Percentiles rank a stretch among this genome's conserved stretches.
Evolutionary conservation across 2,329 filamentous ascomycete genomes (phyloP).

Genomic region (Ambrosiella beaveri): DNA sequence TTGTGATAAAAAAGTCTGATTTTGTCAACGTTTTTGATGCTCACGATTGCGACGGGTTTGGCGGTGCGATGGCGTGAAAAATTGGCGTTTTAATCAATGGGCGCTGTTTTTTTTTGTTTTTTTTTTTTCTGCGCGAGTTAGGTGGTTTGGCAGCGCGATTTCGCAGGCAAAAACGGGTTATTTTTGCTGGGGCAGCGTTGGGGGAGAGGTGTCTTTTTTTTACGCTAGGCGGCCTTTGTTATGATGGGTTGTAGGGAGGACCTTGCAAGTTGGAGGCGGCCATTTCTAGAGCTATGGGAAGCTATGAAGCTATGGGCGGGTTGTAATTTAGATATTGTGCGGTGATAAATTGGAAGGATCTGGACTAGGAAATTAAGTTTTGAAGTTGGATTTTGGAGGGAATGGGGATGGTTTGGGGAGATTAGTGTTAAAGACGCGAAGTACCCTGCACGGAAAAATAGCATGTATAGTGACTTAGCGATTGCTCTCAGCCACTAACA

Average conservation of each 20-base stretch:
- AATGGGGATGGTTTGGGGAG: too few species aligned
- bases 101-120: slow-evolving; percentile 2
- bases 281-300: neutral
- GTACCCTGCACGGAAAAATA: neutral
- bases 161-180: neutral
- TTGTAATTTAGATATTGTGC: slow-evolving; percentile 1
- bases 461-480: neutral
- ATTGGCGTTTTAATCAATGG: neutral
- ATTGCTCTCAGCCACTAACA: neutral
- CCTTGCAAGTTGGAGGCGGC: neutral
- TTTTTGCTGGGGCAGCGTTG: neutral
- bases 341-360: neutral
- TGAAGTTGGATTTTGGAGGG: neutral
- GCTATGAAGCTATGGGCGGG: neutral
- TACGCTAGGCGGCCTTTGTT: neutral
- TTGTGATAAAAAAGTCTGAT: slow-evolving; percentile 4
- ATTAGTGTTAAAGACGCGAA: neutral
- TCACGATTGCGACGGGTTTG: neutral
- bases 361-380: neutral
- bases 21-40: neutral
- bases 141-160: neutral
- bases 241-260: neutral
- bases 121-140: neutral
- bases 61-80: slow-evolving; percentile 2
- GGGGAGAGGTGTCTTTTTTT: neutral